A percentile compares a stretch with the other conserved stretches of the same genome.
Conservation (phyloP, 495 filamentous ascomycete species). For the Beverwykella pulmonaria region DNA sequence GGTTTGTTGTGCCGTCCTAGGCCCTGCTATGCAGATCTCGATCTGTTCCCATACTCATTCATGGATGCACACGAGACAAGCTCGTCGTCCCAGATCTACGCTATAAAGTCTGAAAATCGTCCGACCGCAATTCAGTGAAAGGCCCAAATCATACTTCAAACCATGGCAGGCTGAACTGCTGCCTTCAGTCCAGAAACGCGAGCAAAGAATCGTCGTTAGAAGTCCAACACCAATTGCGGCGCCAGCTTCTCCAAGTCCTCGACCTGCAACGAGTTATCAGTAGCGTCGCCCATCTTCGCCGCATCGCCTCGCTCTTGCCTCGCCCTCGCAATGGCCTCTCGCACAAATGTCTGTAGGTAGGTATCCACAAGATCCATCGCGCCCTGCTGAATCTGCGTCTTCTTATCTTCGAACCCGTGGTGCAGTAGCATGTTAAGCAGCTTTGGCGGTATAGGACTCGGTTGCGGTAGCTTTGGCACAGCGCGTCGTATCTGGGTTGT, state of each 20-base stretch:
- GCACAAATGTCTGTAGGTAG: constrained; percentile 91
- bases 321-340: constrained; percentile 85
- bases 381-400: constrained; percentile 75
- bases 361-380: constrained; percentile 77
- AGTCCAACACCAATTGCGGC: constrained; percentile 87
- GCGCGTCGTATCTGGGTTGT: background rate
- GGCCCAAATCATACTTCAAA: background rate
- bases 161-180: background rate
- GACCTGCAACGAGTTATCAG: constrained; percentile 73
- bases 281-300: constrained; percentile 39
- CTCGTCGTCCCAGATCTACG: background rate
- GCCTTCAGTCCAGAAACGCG: too few relatives aligned
- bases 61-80: background rate
- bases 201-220: too few relatives aligned
- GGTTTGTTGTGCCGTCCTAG: background rate
- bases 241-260: constrained; percentile 90
- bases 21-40: background rate
- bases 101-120: background rate
- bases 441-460: constrained; percentile 64
- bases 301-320: constrained; percentile 65
- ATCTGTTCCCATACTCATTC: background rate
- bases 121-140: background rate
- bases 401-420: constrained; percentile 69
- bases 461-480: background rate
- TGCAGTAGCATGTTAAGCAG: constrained; percentile 76